These are phyloP conservation scores for Monosporascus sp. DNA, from an alignment of 2,329 filamentous ascomycete genomes.

Conservation along the genomic window DNA sequence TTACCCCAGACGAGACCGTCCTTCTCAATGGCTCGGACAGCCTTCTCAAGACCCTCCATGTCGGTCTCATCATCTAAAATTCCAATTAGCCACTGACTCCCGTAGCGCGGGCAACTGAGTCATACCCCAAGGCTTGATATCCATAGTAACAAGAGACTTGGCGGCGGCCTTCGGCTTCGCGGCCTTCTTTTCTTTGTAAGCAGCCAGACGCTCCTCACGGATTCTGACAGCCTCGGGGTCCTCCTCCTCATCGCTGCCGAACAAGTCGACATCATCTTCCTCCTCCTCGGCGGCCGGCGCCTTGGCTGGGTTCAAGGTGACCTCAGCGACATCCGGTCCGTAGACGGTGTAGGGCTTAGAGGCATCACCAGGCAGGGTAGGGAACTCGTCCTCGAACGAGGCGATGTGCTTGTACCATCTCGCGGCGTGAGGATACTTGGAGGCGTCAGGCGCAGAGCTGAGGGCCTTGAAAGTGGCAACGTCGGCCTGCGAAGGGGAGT, in stretches of 20 bases:
- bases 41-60: slow-evolving; percentile 73
- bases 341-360: slow-evolving; percentile 85
- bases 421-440: slow-evolving; percentile 88
- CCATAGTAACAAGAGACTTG: slow-evolving; percentile 93
- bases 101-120: slow-evolving; percentile 15
- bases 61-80: slow-evolving; percentile 81
- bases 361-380: slow-evolving; percentile 83
- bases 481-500: slow-evolving; percentile 84
- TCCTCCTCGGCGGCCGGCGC: slow-evolving; percentile 65
- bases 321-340: slow-evolving; percentile 74
- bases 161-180: slow-evolving; percentile 85
- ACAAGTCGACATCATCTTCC: slow-evolving; percentile 86
- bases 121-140: slow-evolving; percentile 99
- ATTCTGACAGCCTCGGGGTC: slow-evolving; percentile 78
- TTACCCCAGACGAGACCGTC: slow-evolving; percentile 96
- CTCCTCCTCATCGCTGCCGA: slow-evolving; percentile 90
- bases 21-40: slow-evolving; percentile 78
- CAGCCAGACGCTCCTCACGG: slow-evolving; percentile 83
- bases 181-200: slow-evolving; percentile 97
- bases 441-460: slow-evolving; percentile 65
- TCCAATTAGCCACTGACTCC: slow-evolving; percentile 5
- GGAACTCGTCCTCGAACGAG: slow-evolving; percentile 88
- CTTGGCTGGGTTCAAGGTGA: slow-evolving; percentile 81
- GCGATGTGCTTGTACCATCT: slow-evolving; percentile 99
- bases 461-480: slow-evolving; percentile 92